Percentiles rank a stretch among this genome's conserved stretches.
Evolutionary conservation across 768 basidiomycete genomes (phyloP).

Genomic region (Cubamyces lactineus): DNA sequence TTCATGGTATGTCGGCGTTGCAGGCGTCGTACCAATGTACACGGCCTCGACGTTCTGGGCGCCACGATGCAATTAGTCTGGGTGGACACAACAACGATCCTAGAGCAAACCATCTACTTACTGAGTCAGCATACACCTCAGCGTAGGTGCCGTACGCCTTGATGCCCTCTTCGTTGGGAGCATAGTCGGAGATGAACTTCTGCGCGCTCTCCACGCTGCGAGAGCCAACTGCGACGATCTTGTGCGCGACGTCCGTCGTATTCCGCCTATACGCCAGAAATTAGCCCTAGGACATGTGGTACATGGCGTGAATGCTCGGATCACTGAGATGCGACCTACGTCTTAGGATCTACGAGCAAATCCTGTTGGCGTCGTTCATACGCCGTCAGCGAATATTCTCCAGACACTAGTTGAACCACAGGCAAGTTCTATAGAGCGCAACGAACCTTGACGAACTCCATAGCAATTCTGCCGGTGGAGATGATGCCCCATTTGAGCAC

Average conservation of each 20-base stretch:
- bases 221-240: constrained; percentile 77
- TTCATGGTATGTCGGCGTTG: not conserved
- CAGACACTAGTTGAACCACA: not conserved
- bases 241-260: constrained; percentile 67
- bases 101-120: constrained; percentile 35
- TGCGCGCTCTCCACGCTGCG: constrained; percentile 69
- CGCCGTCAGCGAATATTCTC: not conserved
- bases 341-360: constrained; percentile 72
- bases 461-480: constrained; percentile 77
- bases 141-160: constrained; percentile 76
- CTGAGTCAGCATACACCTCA: constrained; percentile 72
- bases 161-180: constrained; percentile 53
- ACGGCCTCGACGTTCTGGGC: constrained; percentile 70
- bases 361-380: constrained; percentile 50
- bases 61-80: not conserved
- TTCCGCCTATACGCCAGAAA: constrained; percentile 50
- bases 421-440: not conserved
- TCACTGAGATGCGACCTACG: constrained; percentile 39
- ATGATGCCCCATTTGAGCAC: constrained; percentile 85
- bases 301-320: too few species aligned
- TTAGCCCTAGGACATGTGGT: not conserved
- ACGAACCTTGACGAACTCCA: constrained; percentile 65
- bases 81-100: not conserved
- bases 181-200: constrained; percentile 62
- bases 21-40: constrained; percentile 59